phyloP scores from a whole-genome alignment of 306 rosid genomes.

The Adenanthera pavonina region DNA sequence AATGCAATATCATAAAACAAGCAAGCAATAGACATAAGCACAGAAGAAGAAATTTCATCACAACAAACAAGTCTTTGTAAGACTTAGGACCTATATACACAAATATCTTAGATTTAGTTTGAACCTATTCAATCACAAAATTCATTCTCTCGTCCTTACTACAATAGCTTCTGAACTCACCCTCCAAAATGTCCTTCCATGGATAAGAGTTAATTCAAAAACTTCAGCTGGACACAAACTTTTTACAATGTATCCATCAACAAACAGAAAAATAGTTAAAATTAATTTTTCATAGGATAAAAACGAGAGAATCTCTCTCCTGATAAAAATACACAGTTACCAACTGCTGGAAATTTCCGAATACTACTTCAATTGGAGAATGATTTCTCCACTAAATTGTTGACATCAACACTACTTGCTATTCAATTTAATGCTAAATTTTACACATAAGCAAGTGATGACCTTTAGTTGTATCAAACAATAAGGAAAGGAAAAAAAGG shows the following conservation, averaged over 20 bases:
- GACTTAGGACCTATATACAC: not conserved
- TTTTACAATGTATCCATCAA: not conserved
- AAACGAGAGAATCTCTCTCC: not conserved
- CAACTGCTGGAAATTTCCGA: not conserved
- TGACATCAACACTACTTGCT: not conserved
- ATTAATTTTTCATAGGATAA: not conserved
- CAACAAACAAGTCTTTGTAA: not conserved
- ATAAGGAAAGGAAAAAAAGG: constrained; percentile 9
- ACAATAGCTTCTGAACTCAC: not conserved
- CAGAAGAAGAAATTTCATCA: constrained; percentile 17
- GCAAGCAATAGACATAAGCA: constrained; percentile 34
- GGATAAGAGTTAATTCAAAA: not conserved
- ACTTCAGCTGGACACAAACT: not conserved
- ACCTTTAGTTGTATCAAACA: not conserved
- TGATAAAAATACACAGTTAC: not conserved
- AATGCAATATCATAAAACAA: constrained; percentile 42
- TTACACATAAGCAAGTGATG: not conserved
- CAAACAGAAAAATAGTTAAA: not conserved
- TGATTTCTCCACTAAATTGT: not conserved
- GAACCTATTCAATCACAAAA: not conserved
- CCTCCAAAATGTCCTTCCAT: not conserved
- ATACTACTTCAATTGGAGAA: not conserved
- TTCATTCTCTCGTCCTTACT: not conserved
- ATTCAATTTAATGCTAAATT: not conserved
- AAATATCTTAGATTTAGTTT: not conserved